Percentiles rank a stretch among this genome's conserved stretches.
These are phyloP conservation scores for Erodium maritimum DNA, from an alignment of 345 rosid species.

Conservation along the genomic window DNA sequence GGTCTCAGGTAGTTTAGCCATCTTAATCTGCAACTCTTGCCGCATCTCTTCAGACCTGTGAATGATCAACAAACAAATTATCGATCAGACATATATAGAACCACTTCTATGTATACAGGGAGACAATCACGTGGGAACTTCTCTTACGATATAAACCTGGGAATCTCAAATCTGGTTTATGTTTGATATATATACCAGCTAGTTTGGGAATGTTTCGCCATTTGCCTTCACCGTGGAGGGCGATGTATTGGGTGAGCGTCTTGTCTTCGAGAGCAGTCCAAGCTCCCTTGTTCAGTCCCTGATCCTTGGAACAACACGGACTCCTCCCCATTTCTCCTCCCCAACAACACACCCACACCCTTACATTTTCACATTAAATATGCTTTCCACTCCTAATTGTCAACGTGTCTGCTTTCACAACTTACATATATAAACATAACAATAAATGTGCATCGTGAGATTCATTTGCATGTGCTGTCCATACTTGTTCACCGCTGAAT, in stretches of 20 bases:
- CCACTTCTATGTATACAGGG: no score
- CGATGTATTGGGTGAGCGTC: conserved; percentile 12
- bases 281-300: conserved; percentile 13
- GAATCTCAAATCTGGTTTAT: no score
- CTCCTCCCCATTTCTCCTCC: conserved; percentile 5
- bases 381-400: no score
- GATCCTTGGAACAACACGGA: conserved; percentile 7
- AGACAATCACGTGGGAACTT: no score
- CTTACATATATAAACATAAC: no score
- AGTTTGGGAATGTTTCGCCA: conserved; percentile 15
- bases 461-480: no score
- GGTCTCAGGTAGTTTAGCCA: conserved; percentile 36
- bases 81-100: no score
- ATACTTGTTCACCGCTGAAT: no score
- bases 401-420: no score
- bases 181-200: conserved; percentile 8
- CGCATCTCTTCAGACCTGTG: conserved; percentile 20
- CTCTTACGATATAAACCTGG: no score
- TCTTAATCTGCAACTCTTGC: conserved; percentile 33
- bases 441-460: no score
- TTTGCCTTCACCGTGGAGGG: conserved; percentile 11
- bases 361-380: not conserved
- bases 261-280: conserved; percentile 13
- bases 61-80: no score
- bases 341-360: not conserved